These are phyloP conservation scores for Thamnidium elegans DNA, from an alignment of 192 early-diverging fungal genomes.

Conservation along the genomic window DNA sequence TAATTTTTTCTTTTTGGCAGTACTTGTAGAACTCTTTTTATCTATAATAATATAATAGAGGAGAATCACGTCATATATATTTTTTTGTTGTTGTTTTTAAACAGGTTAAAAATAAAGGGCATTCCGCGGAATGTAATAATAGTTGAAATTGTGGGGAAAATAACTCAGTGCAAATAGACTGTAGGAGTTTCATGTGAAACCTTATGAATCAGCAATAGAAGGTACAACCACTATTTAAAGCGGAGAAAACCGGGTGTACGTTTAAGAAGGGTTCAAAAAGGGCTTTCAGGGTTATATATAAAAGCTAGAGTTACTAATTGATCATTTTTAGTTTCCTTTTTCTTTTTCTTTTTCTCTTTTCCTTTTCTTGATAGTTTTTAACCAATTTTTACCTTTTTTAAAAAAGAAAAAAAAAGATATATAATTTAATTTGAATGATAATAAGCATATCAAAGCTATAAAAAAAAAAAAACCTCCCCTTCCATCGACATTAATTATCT, in stretches of 20 bases:
- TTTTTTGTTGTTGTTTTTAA: too few relatives aligned
- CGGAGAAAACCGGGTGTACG: constrained; percentile 17
- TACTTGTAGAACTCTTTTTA: too few relatives aligned
- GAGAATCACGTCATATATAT: too few relatives aligned
- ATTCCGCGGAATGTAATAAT: too few relatives aligned
- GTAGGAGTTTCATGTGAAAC: constrained; percentile 3
- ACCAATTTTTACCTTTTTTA: too few relatives aligned
- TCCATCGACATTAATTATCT: background rate
- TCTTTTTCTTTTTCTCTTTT: constrained; percentile 4
- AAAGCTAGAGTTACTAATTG: background rate
- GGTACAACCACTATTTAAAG: constrained; percentile 3
- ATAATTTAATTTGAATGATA: too few relatives aligned
- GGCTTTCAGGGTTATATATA: background rate
- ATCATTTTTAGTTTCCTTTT: background rate
- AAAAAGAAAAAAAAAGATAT: too few relatives aligned
- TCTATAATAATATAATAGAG: too few relatives aligned
- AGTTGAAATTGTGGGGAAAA: constrained; percentile 14
- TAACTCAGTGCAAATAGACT: background rate
- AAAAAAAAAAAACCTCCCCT: background rate
- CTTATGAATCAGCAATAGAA: constrained; percentile 14
- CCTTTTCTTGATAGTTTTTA: background rate
- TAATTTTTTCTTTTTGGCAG: too few relatives aligned
- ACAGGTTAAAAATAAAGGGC: too few relatives aligned
- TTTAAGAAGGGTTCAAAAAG: constrained; percentile 12
- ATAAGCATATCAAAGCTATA: too few relatives aligned